These are phyloP conservation scores for Durio zibethinus DNA, from an alignment of 345 rosid species.

Conservation along the genomic window DNA sequence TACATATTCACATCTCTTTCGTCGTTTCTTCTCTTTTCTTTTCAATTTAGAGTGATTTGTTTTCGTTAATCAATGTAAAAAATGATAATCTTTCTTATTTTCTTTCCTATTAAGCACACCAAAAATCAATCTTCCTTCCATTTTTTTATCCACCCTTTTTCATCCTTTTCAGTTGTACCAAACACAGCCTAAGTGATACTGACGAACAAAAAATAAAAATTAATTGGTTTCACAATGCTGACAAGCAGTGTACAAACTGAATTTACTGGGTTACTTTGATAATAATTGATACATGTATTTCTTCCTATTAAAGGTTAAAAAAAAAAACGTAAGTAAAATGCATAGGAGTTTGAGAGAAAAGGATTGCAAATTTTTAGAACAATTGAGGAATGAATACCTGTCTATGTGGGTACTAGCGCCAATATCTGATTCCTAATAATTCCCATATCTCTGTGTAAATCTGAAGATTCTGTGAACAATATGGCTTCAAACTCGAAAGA, in stretches of 20 bases:
- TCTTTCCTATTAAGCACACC: too few relatives aligned
- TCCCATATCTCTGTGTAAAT: constrained; percentile 84
- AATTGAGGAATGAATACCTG: background rate
- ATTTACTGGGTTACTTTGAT: background rate
- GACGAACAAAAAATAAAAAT: background rate
- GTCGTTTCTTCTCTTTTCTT: too few relatives aligned
- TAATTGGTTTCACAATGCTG: background rate
- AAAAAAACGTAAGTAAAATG: background rate
- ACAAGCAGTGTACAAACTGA: background rate
- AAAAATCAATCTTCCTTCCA: too few relatives aligned
- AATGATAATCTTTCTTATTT: too few relatives aligned
- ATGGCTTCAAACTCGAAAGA: constrained; percentile 64
- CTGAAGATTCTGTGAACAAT: constrained; percentile 71
- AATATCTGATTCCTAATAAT: constrained; percentile 66
- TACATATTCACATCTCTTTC: too few relatives aligned
- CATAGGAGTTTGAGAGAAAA: background rate
- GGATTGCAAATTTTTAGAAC: constrained; percentile 15
- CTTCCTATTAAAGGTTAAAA: background rate
- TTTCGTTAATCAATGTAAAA: too few relatives aligned
- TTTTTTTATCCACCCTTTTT: too few relatives aligned
- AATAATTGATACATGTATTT: background rate
- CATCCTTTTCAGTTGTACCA: too few relatives aligned
- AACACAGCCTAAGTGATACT: too few relatives aligned
- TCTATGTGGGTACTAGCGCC: constrained; percentile 52
- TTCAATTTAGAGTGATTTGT: too few relatives aligned